A percentile compares a stretch with the other conserved stretches of the same genome.
These are phyloP conservation scores for Sanghuangporus baumii DNA, from an alignment of 1,284 basidiomycete genomes.

Conservation along the genomic window DNA sequence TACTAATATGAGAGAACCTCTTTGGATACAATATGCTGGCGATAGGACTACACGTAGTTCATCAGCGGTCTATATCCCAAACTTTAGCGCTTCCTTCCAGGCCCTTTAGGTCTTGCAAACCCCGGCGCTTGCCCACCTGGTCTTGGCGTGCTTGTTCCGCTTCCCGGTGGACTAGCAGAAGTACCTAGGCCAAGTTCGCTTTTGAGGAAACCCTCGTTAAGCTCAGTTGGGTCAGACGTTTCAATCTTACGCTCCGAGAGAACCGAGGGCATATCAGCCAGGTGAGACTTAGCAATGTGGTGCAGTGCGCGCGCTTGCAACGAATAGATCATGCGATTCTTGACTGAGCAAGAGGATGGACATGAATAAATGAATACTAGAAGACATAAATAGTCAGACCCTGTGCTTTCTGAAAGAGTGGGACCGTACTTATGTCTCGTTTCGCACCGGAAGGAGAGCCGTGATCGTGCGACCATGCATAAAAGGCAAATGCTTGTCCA, in stretches of 20 bases:
- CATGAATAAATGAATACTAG: slow-evolving; percentile 87
- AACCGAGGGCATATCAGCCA: slow-evolving; percentile 36
- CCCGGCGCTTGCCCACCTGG: slow-evolving; percentile 15
- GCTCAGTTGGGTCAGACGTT: slow-evolving; percentile 73
- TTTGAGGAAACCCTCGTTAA: slow-evolving; percentile 59
- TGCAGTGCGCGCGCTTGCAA: slow-evolving; percentile 57
- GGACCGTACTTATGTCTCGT: slow-evolving; percentile 50
- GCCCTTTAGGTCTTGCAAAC: slow-evolving; percentile 26
- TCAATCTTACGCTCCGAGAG: slow-evolving; percentile 65
- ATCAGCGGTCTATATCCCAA: not conserved
- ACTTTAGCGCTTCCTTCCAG: slow-evolving; percentile 22
- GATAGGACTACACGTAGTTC: no score
- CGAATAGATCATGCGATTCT: slow-evolving; percentile 84
- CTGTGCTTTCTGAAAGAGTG: not conserved
- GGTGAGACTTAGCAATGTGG: slow-evolving; percentile 46
- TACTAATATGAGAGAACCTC: no score
- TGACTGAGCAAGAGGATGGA: slow-evolving; percentile 72
- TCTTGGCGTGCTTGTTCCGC: slow-evolving; percentile 7
- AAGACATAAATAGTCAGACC: slow-evolving; percentile 15
- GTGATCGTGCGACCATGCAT: slow-evolving; percentile 57
- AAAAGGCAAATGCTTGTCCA: slow-evolving; percentile 60
- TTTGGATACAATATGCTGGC: no score
- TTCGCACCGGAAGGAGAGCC: slow-evolving; percentile 28
- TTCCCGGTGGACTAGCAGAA: not conserved
- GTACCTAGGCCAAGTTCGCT: slow-evolving; percentile 42